Base-by-base conservation (phyloP, 192 early-diverging fungal species). In the Rhizophagus sp. region DNA sequence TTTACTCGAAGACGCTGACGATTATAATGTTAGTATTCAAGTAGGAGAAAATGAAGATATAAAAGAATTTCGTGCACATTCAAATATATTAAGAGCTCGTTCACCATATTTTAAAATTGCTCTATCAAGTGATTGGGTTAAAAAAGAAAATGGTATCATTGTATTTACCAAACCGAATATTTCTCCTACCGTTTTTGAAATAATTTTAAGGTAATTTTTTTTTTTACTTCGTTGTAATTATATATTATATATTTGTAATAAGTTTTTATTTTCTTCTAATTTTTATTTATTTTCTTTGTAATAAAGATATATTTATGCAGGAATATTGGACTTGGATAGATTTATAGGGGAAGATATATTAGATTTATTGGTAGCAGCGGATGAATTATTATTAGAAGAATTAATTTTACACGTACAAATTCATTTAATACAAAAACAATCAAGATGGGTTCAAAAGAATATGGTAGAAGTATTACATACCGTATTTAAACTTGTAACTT, bases 151-250 rank as follows among this genome's bases (percentile, higher is more conserved):
- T 67, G 65, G 47, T 10, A 50, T 77, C 3, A 62, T 77, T 13
- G 9, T 77, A 12, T 77, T 66, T 57, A 77, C 4, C 17, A 77
- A 77, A 67, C 76, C 76, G 50, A 77, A 77, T 27, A 77, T 77
- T 47, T 77, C 76, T 17, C 33, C 76, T 47, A 13, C 52, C 10
- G 63, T 77, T 1, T 77, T 77, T 67, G 36, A 41, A 24, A 62
- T 77, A 0, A 77, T 77, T 47, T 22, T 77, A 3, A 65, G 39
- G 76, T 77, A 77, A 39, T 27, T 33, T 30, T 19, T 33, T 11
- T 17, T 39, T 11, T 30, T 30, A 30, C 36, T 13, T 17, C 17
- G 50, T 17, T 2, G 13, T 13, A 52, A 17, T 52, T 52, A 13
- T 13, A 52, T 15, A 17, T 52, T 52, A 13, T 13, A 52, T 15